Conservation (phyloP, 139 green algal species). For the Coelastrella sp. region DNA sequence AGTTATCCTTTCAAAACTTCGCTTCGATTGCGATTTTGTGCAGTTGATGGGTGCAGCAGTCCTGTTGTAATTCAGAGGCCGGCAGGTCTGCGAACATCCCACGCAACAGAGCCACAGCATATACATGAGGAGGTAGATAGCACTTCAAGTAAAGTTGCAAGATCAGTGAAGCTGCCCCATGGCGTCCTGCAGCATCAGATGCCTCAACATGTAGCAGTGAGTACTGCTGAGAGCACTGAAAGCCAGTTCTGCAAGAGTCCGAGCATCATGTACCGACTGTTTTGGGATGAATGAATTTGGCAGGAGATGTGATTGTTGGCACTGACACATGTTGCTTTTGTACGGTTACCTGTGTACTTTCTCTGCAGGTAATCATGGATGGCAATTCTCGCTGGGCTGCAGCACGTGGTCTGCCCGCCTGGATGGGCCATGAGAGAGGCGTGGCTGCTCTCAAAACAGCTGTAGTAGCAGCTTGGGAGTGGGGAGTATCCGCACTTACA, state of each 20-base stretch:
- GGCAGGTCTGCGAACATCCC: neutral
- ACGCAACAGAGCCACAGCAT: neutral
- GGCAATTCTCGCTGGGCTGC: constrained; percentile 79
- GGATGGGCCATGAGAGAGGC: constrained; percentile 66
- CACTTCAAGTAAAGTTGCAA: neutral
- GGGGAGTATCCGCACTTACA: constrained; percentile 76
- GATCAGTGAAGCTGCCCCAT: neutral
- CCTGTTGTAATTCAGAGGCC: too few species aligned
- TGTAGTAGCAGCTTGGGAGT: constrained; percentile 55
- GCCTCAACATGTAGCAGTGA: constrained; percentile 55
- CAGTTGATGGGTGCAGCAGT: neutral
- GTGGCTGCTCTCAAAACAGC: constrained; percentile 60
- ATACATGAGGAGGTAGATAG: neutral
- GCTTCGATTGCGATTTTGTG: neutral
- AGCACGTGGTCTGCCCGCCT: constrained; percentile 31
- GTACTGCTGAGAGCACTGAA: neutral
- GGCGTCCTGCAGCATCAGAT: constrained; percentile 33
- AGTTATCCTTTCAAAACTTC: neutral
- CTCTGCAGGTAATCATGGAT: constrained; percentile 77
- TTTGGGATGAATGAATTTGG: too few species aligned
- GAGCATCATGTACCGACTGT: too few species aligned
- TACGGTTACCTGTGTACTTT: neutral
- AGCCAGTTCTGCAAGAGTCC: too few species aligned
- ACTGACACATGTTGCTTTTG: too few species aligned
- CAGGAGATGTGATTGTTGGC: too few species aligned